Evolutionary conservation across 495 filamentous ascomycete genomes (phyloP).

Genomic region (Hypoxylon trugodes): DNA sequence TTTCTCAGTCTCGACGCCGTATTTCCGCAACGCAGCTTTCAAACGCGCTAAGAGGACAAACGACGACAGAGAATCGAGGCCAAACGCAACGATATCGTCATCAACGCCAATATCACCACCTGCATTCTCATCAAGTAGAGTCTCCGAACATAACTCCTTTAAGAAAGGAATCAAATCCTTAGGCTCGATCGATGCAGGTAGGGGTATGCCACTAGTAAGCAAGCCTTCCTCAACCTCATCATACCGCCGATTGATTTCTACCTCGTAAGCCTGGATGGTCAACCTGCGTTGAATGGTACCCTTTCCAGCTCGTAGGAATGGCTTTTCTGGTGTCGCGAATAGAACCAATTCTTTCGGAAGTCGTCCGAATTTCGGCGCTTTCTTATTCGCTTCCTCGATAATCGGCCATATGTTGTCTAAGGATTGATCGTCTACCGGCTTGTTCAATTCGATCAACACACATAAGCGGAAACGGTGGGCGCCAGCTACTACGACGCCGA

Average conservation of each 20-base stretch:
- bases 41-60: neutral
- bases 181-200: neutral
- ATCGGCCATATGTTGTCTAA: neutral
- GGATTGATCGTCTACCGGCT: neutral
- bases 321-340: neutral
- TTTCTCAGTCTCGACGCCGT: neutral
- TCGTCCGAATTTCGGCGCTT: neutral
- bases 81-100: neutral
- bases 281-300: neutral
- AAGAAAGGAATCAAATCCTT: neutral
- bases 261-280: neutral
- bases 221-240: neutral
- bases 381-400: neutral
- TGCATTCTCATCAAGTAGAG: neutral
- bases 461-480: neutral
- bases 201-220: neutral
- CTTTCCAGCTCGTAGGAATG: neutral
- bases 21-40: neutral
- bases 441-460: neutral
- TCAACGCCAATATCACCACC: neutral
- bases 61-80: neutral
- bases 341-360: neutral
- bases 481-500: neutral
- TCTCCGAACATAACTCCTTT: neutral
- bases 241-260: neutral